Percentiles rank a stretch among this genome's conserved stretches.
These are phyloP conservation scores for Phytopythium vexans DNA, from an alignment of 352 stramenopile genomes.

Conservation along the genomic window DNA sequence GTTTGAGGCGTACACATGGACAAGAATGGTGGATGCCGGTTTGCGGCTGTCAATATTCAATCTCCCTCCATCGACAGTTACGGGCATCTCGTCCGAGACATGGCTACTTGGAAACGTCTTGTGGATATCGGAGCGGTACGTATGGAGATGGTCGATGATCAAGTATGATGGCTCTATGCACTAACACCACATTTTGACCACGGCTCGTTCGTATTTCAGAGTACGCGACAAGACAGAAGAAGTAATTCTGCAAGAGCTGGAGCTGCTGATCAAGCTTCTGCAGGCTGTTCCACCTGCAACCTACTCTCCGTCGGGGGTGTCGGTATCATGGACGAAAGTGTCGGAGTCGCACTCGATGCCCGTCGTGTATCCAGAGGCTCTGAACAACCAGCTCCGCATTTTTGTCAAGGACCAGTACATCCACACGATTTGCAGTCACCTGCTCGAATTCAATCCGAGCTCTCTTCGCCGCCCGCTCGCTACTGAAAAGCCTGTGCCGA, in stretches of 20 bases:
- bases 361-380: conserved; percentile 49
- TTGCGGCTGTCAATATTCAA: conserved; percentile 24
- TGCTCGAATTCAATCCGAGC: conserved; percentile 37
- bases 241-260: conserved; percentile 29
- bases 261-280: conserved; percentile 42
- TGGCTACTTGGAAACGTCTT: conserved; percentile 69
- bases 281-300: conserved; percentile 46
- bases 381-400: conserved; percentile 52
- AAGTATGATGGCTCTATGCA: background rate
- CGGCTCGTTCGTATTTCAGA: conserved; percentile 12
- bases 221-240: conserved; percentile 23
- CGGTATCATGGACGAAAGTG: conserved; percentile 68
- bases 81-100: conserved; percentile 44
- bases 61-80: conserved; percentile 35
- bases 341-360: conserved; percentile 62
- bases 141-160: background rate
- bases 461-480: conserved; percentile 32
- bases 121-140: conserved; percentile 44
- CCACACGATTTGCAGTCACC: conserved; percentile 35
- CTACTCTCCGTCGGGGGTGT: conserved; percentile 43
- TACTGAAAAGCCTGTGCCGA: conserved; percentile 35
- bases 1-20: conserved; percentile 21
- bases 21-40: conserved; percentile 22
- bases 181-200: background rate
- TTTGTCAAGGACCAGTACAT: conserved; percentile 47